Conservation (phyloP, 495 filamentous ascomycete genomes). For the Friedmanniomyces endolithicus region DNA sequence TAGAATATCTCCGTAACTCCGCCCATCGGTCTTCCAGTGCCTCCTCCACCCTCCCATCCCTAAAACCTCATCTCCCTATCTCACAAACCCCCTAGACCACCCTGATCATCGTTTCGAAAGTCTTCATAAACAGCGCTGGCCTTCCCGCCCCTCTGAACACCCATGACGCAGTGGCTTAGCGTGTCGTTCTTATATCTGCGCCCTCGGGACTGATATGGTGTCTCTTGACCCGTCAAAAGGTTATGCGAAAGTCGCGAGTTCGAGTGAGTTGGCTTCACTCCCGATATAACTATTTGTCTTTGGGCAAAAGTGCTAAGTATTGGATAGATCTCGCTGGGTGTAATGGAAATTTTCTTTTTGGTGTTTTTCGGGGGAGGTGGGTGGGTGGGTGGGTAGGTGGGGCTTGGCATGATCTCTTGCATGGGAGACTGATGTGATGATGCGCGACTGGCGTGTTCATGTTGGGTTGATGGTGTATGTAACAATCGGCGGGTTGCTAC, state of each 20-base stretch:
- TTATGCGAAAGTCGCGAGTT: conserved; percentile 18
- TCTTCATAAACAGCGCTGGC: conserved; percentile 1
- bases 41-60: too few species aligned
- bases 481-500: background rate
- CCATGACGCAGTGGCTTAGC: conserved; percentile 18
- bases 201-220: conserved; percentile 8
- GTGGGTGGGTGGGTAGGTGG: too few species aligned
- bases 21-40: too few species aligned
- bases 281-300: background rate
- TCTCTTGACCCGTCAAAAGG: background rate
- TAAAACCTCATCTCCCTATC: too few species aligned
- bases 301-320: background rate
- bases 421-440: too few species aligned
- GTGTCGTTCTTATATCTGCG: conserved; percentile 17
- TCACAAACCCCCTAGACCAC: too few species aligned
- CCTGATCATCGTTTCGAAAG: too few species aligned
- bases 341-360: background rate
- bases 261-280: background rate
- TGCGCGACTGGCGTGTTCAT: too few species aligned
- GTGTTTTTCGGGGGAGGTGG: background rate
- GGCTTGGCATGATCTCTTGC: too few species aligned
- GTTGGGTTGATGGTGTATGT: too few species aligned
- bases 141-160: background rate
- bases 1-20: too few species aligned
- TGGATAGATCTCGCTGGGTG: conserved; percentile 5